Conservation (phyloP, 371 early-diverging fungal species). For the Nosema granulosis region DNA sequence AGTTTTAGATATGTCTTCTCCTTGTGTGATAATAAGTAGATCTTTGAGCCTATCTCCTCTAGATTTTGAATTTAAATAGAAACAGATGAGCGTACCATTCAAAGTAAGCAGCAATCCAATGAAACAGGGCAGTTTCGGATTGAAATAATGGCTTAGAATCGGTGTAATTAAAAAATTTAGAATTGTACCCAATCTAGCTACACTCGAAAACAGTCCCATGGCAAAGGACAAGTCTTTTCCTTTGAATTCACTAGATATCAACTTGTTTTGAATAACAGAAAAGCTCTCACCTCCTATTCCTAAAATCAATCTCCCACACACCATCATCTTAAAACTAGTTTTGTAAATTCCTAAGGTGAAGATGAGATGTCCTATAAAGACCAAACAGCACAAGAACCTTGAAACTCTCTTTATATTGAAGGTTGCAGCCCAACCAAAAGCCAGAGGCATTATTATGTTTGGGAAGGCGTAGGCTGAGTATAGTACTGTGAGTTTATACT, state of each 20-base stretch:
- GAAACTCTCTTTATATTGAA: conserved; percentile 64
- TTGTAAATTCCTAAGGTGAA: conserved; percentile 68
- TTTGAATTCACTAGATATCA: conserved; percentile 69
- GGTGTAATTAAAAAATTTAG: conserved; percentile 70
- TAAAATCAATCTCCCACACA: conserved; percentile 70
- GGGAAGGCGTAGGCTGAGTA: conserved; percentile 72
- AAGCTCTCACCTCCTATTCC: conserved; percentile 73
- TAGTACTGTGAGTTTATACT: conserved; percentile 69
- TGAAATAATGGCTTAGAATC: conserved; percentile 12
- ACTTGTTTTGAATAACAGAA: conserved; percentile 70
- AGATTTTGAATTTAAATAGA: conserved; percentile 6
- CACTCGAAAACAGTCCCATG: conserved; percentile 69
- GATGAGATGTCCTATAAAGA: conserved; percentile 70
- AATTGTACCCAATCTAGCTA: conserved; percentile 70
- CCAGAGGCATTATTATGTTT: conserved; percentile 72
- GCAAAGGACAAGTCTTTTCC: conserved; percentile 70
- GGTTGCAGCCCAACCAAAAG: conserved; percentile 69
- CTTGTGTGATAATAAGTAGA: not conserved
- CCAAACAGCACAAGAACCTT: conserved; percentile 67
- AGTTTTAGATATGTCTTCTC: not conserved
- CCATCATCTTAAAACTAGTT: conserved; percentile 68
- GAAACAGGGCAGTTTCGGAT: conserved; percentile 18
- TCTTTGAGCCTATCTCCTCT: not conserved
- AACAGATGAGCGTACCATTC: conserved; percentile 20
- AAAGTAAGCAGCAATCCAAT: conserved; percentile 36